These are phyloP conservation scores for Microsporum ferrugineum DNA, from an alignment of 2,329 filamentous ascomycete genomes.

Conservation along the genomic window DNA sequence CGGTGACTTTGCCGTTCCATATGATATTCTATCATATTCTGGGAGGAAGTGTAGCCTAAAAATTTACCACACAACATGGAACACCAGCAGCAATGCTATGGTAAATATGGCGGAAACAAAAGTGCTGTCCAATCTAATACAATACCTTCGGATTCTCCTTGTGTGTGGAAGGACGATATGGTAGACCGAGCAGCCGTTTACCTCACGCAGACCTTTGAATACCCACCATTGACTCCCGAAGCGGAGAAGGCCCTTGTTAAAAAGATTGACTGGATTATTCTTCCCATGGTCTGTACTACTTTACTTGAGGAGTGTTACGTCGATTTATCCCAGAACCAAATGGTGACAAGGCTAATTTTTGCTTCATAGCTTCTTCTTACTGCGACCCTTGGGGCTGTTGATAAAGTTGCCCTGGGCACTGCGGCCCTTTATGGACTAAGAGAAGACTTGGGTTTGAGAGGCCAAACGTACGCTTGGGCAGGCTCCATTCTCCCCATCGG, in stretches of 20 bases:
- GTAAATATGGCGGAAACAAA: background rate
- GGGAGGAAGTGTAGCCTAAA: background rate
- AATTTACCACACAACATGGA: background rate
- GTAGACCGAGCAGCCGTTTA: conserved; percentile 22
- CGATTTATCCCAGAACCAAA: background rate
- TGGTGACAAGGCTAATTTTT: too few species aligned
- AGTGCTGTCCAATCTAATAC: background rate
- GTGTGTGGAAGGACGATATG: background rate
- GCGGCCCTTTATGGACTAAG: conserved; percentile 45
- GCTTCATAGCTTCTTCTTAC: conserved; percentile 18
- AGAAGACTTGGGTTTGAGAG: conserved; percentile 39
- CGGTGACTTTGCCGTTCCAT: background rate
- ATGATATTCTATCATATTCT: background rate
- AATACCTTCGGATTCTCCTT: background rate
- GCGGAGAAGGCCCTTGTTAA: conserved; percentile 28
- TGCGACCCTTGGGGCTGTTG: conserved; percentile 21
- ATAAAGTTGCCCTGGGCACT: conserved; percentile 23
- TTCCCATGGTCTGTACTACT: conserved; percentile 41
- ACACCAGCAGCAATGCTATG: background rate
- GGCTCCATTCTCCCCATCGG: conserved; percentile 24
- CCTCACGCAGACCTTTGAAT: conserved; percentile 15
- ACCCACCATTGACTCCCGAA: conserved; percentile 17
- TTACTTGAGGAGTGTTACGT: background rate
- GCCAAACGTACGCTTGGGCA: conserved; percentile 43
- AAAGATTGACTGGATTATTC: conserved; percentile 46